A percentile compares a stretch with the other conserved stretches of the same genome.
These are phyloP conservation scores for Teratosphaeria epicoccoides DNA, from an alignment of 2,329 filamentous ascomycete genomes.

Conservation along the genomic window DNA sequence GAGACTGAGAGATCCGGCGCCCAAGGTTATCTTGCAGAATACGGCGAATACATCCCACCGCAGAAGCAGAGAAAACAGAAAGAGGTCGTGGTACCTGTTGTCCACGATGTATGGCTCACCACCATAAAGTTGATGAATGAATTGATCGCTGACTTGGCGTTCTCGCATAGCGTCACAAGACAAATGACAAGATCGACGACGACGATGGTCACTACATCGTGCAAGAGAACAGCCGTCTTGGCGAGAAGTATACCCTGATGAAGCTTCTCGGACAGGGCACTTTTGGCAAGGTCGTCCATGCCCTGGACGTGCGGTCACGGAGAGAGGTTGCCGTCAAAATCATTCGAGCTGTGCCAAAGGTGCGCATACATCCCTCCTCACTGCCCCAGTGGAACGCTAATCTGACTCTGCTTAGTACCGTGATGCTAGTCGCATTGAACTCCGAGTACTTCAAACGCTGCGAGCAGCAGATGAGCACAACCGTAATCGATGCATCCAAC, in stretches of 20 bases:
- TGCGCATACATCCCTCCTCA: constrained; percentile 5
- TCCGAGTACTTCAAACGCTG: constrained; percentile 83
- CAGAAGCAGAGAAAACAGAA: constrained; percentile 81
- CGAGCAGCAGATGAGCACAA: constrained; percentile 86
- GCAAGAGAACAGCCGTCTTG: constrained; percentile 72
- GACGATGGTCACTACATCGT: constrained; percentile 97
- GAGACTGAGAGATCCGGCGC: constrained; percentile 19
- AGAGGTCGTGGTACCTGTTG: constrained; percentile 46
- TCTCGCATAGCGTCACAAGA: constrained; percentile 19
- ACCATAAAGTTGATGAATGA: neutral
- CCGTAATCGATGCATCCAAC: constrained; percentile 90
- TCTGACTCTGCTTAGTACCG: constrained; percentile 48
- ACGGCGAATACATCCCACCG: constrained; percentile 69
- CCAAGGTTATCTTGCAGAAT: constrained; percentile 24
- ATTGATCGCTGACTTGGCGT: neutral
- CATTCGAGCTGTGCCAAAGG: constrained; percentile 91
- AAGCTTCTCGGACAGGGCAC: constrained; percentile 91
- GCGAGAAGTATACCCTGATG: constrained; percentile 79
- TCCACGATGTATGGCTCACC: constrained; percentile 44
- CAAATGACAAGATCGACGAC: constrained; percentile 68
- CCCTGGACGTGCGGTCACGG: constrained; percentile 65
- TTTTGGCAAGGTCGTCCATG: constrained; percentile 96
- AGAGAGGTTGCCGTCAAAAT: constrained; percentile 92
- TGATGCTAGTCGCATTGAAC: constrained; percentile 87
- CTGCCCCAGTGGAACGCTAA: neutral